Evolutionary conservation across 2,329 filamentous ascomycete genomes (phyloP).

Genomic region (Nigrospora osmanthi): DNA sequence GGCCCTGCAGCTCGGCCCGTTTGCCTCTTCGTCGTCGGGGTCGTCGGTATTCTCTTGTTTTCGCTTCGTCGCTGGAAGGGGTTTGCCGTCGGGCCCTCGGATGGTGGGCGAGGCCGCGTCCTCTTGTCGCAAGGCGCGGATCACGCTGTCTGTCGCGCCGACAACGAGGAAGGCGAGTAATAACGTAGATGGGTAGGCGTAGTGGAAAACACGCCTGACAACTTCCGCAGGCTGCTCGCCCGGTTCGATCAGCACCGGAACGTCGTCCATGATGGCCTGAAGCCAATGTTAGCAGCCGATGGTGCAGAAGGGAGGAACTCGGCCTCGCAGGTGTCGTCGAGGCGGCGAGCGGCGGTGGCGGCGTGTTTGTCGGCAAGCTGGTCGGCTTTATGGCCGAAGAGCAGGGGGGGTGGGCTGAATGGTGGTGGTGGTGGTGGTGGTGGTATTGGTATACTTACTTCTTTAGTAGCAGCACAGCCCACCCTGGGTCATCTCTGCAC

Average conservation of each 20-base stretch:
- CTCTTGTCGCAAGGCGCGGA: conserved; percentile 41
- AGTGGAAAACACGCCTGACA: conserved; percentile 38
- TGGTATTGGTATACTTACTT: too few relatives aligned
- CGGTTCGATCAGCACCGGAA: conserved; percentile 18
- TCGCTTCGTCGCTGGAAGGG: conserved; percentile 62
- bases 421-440: too few relatives aligned
- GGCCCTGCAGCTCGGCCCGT: conserved; percentile 31
- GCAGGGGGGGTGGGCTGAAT: too few relatives aligned
- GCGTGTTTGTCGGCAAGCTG: too few relatives aligned
- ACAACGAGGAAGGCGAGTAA: conserved; percentile 42
- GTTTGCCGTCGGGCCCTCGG: conserved; percentile 82
- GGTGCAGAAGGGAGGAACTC: too few relatives aligned
- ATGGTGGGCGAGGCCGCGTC: conserved; percentile 37
- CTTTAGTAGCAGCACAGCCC: too few relatives aligned
- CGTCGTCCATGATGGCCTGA: conserved; percentile 10
- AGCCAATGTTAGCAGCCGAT: background rate
- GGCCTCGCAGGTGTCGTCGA: too few relatives aligned
- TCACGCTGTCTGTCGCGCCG: conserved; percentile 44
- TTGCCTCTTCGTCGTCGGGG: conserved; percentile 20
- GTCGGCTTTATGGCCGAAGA: too few relatives aligned
- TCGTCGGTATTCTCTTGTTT: conserved; percentile 39
- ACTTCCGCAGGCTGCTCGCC: conserved; percentile 27
- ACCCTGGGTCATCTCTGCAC: too few relatives aligned
- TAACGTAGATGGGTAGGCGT: conserved; percentile 44
- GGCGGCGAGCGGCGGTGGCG: too few relatives aligned